Conservation (phyloP, 768 basidiomycete species). For the Mycena indigotica region DNA sequence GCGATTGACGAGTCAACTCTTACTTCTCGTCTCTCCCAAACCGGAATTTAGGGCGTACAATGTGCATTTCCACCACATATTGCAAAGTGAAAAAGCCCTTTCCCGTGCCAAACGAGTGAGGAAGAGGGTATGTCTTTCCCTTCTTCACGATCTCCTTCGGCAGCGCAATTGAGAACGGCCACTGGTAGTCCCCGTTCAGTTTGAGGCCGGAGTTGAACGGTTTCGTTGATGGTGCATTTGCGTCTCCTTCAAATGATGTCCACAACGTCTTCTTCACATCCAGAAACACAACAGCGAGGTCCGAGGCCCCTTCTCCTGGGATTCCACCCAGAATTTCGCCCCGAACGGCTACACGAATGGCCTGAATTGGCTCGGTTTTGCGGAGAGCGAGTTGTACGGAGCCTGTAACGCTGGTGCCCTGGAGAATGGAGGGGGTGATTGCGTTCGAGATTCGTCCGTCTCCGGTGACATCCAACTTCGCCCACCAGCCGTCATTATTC, state of each 20-base stretch:
- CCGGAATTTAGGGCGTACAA: not conserved
- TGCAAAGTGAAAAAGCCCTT: not conserved
- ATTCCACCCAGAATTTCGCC: not conserved
- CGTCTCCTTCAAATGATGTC: not conserved
- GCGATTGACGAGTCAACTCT: no score
- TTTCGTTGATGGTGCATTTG: not conserved
- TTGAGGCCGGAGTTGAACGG: not conserved
- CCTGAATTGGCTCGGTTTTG: not conserved
- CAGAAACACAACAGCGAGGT: not conserved
- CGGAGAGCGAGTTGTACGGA: not conserved
- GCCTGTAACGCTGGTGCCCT: not conserved
- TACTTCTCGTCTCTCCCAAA: not conserved
- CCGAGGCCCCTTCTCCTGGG: not conserved
- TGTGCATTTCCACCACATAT: not conserved
- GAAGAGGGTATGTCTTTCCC: not conserved
- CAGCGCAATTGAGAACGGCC: not conserved
- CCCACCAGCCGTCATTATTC: not conserved
- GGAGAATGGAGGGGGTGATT: not conserved
- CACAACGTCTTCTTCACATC: not conserved
- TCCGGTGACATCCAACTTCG: not conserved
- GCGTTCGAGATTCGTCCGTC: not conserved
- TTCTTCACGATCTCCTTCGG: not conserved
- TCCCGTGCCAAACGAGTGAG: not conserved
- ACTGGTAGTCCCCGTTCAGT: not conserved
- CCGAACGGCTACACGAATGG: not conserved